Base-by-base conservation (phyloP, 2,329 filamentous ascomycete species). In the Calonectria honghensis region DNA sequence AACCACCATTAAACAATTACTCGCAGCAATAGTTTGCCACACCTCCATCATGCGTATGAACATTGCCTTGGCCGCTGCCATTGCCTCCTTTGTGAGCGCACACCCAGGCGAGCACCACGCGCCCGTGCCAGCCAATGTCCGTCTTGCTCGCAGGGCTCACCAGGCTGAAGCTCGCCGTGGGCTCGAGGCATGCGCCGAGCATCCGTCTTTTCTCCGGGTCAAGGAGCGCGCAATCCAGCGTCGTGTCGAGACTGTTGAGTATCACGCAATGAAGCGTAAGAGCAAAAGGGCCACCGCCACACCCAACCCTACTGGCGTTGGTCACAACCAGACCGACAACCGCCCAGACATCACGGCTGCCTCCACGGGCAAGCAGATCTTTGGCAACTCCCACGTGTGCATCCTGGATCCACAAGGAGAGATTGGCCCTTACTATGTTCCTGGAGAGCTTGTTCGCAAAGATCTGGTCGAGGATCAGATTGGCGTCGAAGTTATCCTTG, bases 401-500 rank as follows among this genome's bases (percentile, higher is more conserved):
- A 54, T 54, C 14, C 51, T 54, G 9, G n/a, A 54, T 24, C 51
- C 51, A 2, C 27, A 54, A 27, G 51, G 51, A 29, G 51, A 54
- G 51, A 54, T 54, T 54, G 51, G 51, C 6, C 51, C 51, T n/a
- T 54, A 54, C 31, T 54, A 54, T 10, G 51, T 54, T 11, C 24
- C 24, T 7, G 51, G 51, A 3, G 51, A 54, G n/a, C 1, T 54
- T 31, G 31, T 54, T 20, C 51, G 51, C 51, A 54, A 20, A 4
- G 18, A 54, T 13, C 14, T 54, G 4, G 6, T 29, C 6, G 51
- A 54, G 51, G 31, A 29, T 27, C 27, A 54, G 51, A 4, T 13
- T 54, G 51, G 51, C 9, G 51, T 54, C 27, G 27, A 29, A 6
- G 59, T 65, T 51, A 59, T 84, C 64, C 78, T 88, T 16, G 87